Base-by-base conservation (phyloP, 345 rosid species). In the Populus deltoides region DNA sequence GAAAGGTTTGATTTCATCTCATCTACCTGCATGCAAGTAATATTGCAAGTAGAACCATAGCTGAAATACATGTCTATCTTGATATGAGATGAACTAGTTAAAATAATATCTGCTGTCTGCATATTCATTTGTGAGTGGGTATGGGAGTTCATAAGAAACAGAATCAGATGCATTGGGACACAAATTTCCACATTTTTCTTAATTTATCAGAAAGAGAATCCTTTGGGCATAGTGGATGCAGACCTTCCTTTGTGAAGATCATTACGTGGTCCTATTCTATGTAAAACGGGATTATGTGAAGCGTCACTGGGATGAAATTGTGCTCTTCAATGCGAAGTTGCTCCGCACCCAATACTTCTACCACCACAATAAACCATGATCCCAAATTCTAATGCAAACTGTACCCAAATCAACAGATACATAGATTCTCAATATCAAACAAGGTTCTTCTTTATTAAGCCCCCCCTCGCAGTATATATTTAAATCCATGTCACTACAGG, bases 1-100 rank as follows among this genome's bases (percentile, higher is more conserved):
- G 96, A 90, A 84, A 94, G 90, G 80, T 85, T 90, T 66, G 93
- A 85, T 72, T 80, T 90, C 93, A 93, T 84, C 20, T 87, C 90
- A 68, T 81, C 85, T 51, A 93, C 98, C 98, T 90, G 89, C 84
- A 77, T 79, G 43, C 66, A 82, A 70, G 66, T 79, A 73, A 79
- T 47, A 73, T 53, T 39, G 31, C 77, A 77, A 82, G 16, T 63
- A 68, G n/a, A 78, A 72, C 70, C 77, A 74, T 41, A 41, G 61
- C 31, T 18, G 71, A 38, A 35, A 38, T 16, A 68, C 39, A 17
- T 8, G 38, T 29, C 17, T 36, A 62, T 73, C 66, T 29, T 8
- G 25, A 4, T 57, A 69, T 39, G n/a, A 69, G 27, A 43, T 68
- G 41, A 24, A 24, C 45, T 41, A 59, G 43, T 31, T 70, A 15